Evolutionary conservation across 108 stramenopile genomes (phyloP), one percentile per base, ranked within the genome.

Genomic region (Cyclotella baltica): DNA sequence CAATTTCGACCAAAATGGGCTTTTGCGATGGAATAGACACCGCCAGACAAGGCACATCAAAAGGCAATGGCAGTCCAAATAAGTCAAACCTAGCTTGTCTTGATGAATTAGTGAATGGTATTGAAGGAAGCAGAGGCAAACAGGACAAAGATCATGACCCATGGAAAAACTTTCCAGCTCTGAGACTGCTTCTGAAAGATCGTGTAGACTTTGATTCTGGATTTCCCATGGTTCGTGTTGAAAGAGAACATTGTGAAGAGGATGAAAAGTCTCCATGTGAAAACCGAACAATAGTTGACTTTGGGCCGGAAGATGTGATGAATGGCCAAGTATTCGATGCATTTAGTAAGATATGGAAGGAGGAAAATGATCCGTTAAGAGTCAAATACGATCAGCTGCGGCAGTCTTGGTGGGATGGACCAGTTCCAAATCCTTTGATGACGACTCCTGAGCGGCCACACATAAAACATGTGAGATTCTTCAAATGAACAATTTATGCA

Each of bases 391-490:
- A 93, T 16, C 95, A 96, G 53, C 76, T 92, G 1, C 71, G 75
- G 25, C 80, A 91, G 38, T 93, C 92, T 4, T 93, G 87, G 67
- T 86, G 89, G 84, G 61, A 87, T 62, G 53, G 66, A 13, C 63
- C 68, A 10, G 79, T 91, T 18, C 75, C 77, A n/a, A 93, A 93
- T 70, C 84, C 92, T 50, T 76, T 92, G 61, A 83, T 88, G 53
- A 62, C 83, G 8, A 88, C 90, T 10, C 92, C 92, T 67, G 94
- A 95, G 28, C 84, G 96, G 27, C 96, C 96, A 4, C 80, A 86
- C 23, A 92, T 96, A 59, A 94, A 93, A 71, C 93, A 94, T 57
- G 80, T 77, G n/a, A 70, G 59, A 61, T n/a, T n/a, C n/a, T n/a
- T n/a, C n/a, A n/a, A n/a, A n/a, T n/a, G n/a, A n/a, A n/a, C n/a